Base-by-base conservation (phyloP, 139 green algal species). In the Closterium sp. region DNA sequence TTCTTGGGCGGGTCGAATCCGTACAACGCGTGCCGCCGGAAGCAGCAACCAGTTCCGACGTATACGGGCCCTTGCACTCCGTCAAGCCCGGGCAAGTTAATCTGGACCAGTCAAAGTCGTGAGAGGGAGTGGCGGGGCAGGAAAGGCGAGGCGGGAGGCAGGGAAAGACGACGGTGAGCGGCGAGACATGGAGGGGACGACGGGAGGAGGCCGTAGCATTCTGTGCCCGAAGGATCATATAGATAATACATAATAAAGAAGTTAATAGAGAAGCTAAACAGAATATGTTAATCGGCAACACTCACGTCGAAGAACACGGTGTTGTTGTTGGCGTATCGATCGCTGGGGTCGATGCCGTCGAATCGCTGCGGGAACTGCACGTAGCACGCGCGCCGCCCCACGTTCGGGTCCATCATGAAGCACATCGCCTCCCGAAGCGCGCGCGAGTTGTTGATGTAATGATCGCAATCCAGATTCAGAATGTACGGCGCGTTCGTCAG, bases 241-340 rank as follows among this genome's bases (percentile, higher is more conserved):
- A 70, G 50, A 17, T 7, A 70, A 70, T 5, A 10, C 19, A 21
- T 19, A 70, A 17, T 7, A 30, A 89, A 10, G 0, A 87, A 29
- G 6, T 31, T 21, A 29, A 9, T 5, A 22, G 31, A 87, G 13
- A 32, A 87, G 31, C 5, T 22, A 31, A 31, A 9, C 28, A 87
- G 3, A 9, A 6, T 87, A 87, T 22, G 7, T 4, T 29, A 87
- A 11, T 1, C 3, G 6, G 28, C 22, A 17, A 32, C 50, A 91
- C 90, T 93, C 84, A 94, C 92, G 70, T 94, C 92, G 29, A 92
- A 95, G 90, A 95, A 95, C 21, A 95, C 92, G n/a, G 90, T 94
- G 90, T 95, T 95, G 91, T 95, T 84, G 86, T 95, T 95, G 91
- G 92, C 92, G 79, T 95, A 95, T 62, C 92, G 92, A 94, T 95